Conservation (phyloP, 1,284 basidiomycete species). For the Fomitopsis pinicola region DNA sequence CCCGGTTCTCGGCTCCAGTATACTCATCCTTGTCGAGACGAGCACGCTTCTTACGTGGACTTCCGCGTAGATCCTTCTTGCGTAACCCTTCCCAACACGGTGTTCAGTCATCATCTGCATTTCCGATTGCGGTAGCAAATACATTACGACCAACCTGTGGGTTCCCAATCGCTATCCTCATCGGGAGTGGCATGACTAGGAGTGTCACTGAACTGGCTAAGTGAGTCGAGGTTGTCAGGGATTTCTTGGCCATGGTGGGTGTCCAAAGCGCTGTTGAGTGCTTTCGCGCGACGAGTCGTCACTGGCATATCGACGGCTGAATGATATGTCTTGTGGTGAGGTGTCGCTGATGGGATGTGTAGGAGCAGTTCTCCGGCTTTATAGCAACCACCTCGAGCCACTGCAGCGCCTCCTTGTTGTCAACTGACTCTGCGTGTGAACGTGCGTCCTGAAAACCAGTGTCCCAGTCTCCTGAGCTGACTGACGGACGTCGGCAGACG, state of each 20-base stretch:
- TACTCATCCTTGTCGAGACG: too few species aligned
- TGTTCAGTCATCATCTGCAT: not conserved
- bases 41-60: too few species aligned
- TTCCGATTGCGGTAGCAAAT: not conserved
- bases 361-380: not conserved
- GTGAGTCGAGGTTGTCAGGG: not conserved
- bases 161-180: not conserved
- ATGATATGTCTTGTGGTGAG: not conserved
- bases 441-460: not conserved
- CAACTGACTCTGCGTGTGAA: not conserved
- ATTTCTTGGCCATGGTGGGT: not conserved
- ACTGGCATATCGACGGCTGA: not conserved
- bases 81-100: not conserved
- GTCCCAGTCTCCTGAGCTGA: not conserved
- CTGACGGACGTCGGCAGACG: not conserved
- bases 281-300: not conserved
- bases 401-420: not conserved
- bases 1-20: too few species aligned
- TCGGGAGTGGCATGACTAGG: not conserved
- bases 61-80: too few species aligned
- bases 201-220: not conserved
- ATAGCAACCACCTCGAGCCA: not conserved
- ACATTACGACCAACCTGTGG: not conserved
- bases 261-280: too few species aligned
- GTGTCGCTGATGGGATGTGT: not conserved